Conservation (phyloP, 257 asterid genomes). For the Leonotis leonurus region DNA sequence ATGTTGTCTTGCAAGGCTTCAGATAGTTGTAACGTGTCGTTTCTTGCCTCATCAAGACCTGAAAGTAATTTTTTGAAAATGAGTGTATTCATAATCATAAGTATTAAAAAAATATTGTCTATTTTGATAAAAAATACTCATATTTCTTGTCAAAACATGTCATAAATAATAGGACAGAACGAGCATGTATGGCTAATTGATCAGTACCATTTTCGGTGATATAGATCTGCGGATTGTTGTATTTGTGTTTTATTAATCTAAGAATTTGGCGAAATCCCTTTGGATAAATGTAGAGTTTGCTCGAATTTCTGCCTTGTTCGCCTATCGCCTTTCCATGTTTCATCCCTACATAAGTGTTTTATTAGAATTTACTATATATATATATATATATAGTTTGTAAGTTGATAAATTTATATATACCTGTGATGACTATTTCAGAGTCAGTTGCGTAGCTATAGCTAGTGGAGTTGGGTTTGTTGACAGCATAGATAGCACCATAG, state of each 20-base stretch:
- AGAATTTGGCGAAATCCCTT: constrained; percentile 33
- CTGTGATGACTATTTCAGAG: constrained; percentile 26
- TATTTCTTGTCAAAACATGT: no score
- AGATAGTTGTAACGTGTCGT: constrained; percentile 9
- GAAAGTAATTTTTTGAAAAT: no score
- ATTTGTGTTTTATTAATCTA: constrained; percentile 23
- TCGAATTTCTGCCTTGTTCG: constrained; percentile 28
- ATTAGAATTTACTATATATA: no score
- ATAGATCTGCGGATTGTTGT: constrained; percentile 28
- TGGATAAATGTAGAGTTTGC: constrained; percentile 33
- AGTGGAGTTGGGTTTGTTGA: constrained; percentile 26
- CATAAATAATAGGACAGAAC: no score
- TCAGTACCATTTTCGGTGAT: constrained; percentile 27
- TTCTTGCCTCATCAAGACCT: constrained; percentile 33
- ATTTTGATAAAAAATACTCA: no score
- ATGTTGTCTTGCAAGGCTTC: constrained; percentile 32
- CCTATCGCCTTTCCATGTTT: constrained; percentile 26
- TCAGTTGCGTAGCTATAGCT: constrained; percentile 27
- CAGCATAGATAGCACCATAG: constrained; percentile 36
- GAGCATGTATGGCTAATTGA: no score
- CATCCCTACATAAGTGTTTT: constrained; percentile 11
- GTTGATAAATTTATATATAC: background rate
- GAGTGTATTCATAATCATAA: no score
- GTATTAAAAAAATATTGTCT: no score
- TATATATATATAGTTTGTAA: background rate